Conservation (phyloP, 2,329 filamentous ascomycete species). For the Ophiostoma sp. region DNA sequence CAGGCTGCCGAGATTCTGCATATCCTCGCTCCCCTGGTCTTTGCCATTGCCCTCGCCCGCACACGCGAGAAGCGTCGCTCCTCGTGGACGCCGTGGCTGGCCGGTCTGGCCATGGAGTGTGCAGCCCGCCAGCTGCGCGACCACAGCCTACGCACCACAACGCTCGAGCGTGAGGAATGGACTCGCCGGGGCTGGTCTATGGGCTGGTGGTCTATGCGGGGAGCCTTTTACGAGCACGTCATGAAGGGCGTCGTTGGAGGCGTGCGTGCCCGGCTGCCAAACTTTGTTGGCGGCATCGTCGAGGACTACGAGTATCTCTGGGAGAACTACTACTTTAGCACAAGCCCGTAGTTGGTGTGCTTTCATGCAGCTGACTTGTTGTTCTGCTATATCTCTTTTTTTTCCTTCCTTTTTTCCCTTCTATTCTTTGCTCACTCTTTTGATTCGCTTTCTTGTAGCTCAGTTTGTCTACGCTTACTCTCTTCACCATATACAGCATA, state of each 20-base stretch:
- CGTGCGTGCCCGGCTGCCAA: conserved; percentile 70
- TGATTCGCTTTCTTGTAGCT: background rate
- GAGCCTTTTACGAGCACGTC: conserved; percentile 92
- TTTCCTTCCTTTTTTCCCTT: conserved; percentile 3
- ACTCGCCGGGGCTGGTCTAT: conserved; percentile 82
- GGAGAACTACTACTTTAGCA: conserved; percentile 94
- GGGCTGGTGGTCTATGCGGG: conserved; percentile 93
- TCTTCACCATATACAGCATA: background rate
- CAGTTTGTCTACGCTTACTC: background rate
- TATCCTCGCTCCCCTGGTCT: conserved; percentile 81
- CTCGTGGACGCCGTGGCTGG: conserved; percentile 87
- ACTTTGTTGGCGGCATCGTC: conserved; percentile 76
- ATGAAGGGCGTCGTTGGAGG: conserved; percentile 70
- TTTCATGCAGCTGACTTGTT: background rate
- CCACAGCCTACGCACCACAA: conserved; percentile 72
- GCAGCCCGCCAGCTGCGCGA: conserved; percentile 77
- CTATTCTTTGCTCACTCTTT: too few species aligned
- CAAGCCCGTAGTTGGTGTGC: conserved; percentile 36
- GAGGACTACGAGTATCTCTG: conserved; percentile 97
- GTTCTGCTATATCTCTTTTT: background rate
- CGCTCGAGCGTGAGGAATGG: conserved; percentile 85
- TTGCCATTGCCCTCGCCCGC: conserved; percentile 72
- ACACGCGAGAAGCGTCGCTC: conserved; percentile 31
- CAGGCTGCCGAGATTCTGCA: conserved; percentile 86
- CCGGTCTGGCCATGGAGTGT: conserved; percentile 80